Evolutionary conservation across 2,329 filamentous ascomycete species (phyloP).

Genomic region (Daldinia sp.): DNA sequence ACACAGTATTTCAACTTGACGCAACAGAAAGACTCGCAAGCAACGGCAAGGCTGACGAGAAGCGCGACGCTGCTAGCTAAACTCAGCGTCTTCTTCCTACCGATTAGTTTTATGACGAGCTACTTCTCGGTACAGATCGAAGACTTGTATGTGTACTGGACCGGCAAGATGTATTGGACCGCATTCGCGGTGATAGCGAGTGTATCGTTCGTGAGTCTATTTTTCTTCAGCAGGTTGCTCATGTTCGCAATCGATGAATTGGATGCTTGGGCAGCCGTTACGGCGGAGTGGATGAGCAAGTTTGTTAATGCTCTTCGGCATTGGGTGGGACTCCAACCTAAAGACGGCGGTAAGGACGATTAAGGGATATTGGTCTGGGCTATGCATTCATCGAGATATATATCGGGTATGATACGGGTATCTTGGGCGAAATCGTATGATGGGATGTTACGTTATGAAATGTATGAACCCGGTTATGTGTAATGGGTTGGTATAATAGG

Average conservation of each 20-base stretch:
- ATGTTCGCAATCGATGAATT: conserved; percentile 57
- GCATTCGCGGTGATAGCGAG: conserved; percentile 70
- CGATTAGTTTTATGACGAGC: conserved; percentile 76
- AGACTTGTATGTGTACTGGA: conserved; percentile 65
- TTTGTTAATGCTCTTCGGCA: conserved; percentile 7
- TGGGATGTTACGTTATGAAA: not conserved
- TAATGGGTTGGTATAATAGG: not conserved
- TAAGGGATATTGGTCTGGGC: conserved; percentile 5
- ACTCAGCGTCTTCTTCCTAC: conserved; percentile 77
- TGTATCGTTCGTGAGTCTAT: conserved; percentile 65
- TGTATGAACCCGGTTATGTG: not conserved
- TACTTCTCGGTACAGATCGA: conserved; percentile 76
- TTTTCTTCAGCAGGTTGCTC: conserved; percentile 59
- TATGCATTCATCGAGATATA: not conserved
- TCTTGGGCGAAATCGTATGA: not conserved
- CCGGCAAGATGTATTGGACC: conserved; percentile 70
- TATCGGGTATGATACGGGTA: not conserved
- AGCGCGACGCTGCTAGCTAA: conserved; percentile 78
- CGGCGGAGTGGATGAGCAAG: conserved; percentile 30
- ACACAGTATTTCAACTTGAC: conserved; percentile 79
- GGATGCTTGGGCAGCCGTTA: conserved; percentile 48
- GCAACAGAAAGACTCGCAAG: conserved; percentile 76
- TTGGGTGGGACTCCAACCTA: conserved; percentile 26
- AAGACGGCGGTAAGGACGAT: conserved; percentile 7
- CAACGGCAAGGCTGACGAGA: conserved; percentile 74